Evolutionary conservation across 768 basidiomycete species (phyloP).

Genomic region (Suillus decipiens): DNA sequence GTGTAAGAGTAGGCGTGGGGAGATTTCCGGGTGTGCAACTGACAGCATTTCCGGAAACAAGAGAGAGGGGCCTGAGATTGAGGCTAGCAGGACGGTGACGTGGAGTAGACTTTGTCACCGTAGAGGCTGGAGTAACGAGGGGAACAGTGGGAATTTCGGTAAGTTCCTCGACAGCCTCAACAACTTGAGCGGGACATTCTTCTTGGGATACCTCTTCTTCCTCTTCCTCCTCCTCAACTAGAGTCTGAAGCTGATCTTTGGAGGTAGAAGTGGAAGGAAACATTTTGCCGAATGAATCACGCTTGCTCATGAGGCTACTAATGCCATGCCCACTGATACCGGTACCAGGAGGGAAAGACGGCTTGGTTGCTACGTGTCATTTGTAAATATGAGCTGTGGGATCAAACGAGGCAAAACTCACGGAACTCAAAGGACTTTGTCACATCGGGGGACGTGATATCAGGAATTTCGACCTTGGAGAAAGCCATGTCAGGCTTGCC

Average conservation of each 20-base stretch:
- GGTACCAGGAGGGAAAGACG: constrained; percentile 55
- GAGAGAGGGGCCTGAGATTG: constrained; percentile 70
- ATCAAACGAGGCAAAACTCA: constrained; percentile 39
- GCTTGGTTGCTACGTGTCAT: constrained; percentile 51
- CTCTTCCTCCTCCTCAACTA: constrained; percentile 87
- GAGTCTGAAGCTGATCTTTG: constrained; percentile 77
- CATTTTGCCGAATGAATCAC: constrained; percentile 80
- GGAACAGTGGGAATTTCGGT: constrained; percentile 26
- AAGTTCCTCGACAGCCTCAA: constrained; percentile 17
- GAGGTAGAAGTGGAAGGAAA: constrained; percentile 58
- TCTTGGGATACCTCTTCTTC: constrained; percentile 40
- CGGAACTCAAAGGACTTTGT: constrained; percentile 67
- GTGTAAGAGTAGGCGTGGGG: constrained; percentile 57
- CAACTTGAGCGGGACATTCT: constrained; percentile 17
- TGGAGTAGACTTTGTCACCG: constrained; percentile 38
- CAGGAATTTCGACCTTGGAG: constrained; percentile 83
- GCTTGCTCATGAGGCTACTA: constrained; percentile 56
- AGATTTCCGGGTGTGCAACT: constrained; percentile 38
- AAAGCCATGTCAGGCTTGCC: constrained; percentile 74
- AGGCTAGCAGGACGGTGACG: constrained; percentile 69
- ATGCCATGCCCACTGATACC: constrained; percentile 42
- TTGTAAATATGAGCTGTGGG: constrained; percentile 6
- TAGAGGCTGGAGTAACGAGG: constrained; percentile 33
- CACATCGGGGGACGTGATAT: constrained; percentile 60
- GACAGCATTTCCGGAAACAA: constrained; percentile 55